Conservation (phyloP, 1,284 basidiomycete genomes). For the Ustilago xerochloae region DNA sequence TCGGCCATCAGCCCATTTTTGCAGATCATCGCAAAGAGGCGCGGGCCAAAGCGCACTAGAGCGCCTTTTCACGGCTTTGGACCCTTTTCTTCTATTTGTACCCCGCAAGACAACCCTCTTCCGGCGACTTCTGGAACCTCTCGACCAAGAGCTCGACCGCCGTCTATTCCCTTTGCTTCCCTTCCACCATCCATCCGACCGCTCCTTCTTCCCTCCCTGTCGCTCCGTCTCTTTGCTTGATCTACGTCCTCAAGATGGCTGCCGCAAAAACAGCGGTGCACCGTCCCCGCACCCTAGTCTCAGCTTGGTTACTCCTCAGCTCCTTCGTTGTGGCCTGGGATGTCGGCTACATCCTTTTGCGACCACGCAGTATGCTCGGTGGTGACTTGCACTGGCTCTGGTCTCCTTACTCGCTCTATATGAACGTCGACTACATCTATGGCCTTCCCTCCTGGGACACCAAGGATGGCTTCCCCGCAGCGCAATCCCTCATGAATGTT, state of each 20-base stretch:
- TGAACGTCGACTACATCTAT: slow-evolving; percentile 81
- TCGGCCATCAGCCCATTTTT: slow-evolving; percentile 15
- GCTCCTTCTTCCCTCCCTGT: background rate
- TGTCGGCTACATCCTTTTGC: slow-evolving; percentile 54
- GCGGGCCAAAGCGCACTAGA: background rate
- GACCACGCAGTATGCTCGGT: slow-evolving; percentile 68
- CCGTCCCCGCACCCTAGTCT: slow-evolving; percentile 31
- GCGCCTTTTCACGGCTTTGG: slow-evolving; percentile 4
- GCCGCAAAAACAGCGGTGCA: slow-evolving; percentile 24
- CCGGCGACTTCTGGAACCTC: no score
- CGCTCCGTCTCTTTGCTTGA: background rate
- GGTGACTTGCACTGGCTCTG: slow-evolving; percentile 64
- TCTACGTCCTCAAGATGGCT: slow-evolving; percentile 15
- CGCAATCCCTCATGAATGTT: slow-evolving; percentile 84
- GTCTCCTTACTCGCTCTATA: slow-evolving; percentile 72
- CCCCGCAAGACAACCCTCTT: slow-evolving; percentile 1
- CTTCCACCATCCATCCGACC: background rate
- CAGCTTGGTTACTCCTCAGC: slow-evolving; percentile 46
- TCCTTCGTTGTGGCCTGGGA: slow-evolving; percentile 54
- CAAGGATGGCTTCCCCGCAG: slow-evolving; percentile 84
- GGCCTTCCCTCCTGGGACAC: slow-evolving; percentile 75
- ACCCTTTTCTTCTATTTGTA: slow-evolving; percentile 4
- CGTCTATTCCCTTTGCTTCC: background rate
- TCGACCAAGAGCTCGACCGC: background rate
- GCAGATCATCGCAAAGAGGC: background rate